Base-by-base conservation (phyloP, 768 basidiomycete genomes). In the Russula sp. region DNA sequence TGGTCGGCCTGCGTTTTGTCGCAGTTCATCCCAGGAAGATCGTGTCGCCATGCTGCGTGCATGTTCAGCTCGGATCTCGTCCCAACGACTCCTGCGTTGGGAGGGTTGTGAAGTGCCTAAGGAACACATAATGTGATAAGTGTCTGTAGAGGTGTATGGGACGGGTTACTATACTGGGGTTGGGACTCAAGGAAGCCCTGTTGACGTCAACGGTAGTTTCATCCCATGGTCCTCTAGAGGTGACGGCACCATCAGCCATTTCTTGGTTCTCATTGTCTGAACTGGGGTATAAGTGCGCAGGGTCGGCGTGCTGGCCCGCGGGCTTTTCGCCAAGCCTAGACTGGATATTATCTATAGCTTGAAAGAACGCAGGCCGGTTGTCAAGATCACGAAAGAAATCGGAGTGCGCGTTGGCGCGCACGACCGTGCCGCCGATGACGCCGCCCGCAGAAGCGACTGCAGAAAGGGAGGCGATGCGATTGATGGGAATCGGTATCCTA, bases 21-120 rank as follows among this genome's bases (percentile, higher is more conserved):
- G 83, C 24, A 90, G 76, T 28, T 75, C 72, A 69, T 90, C 89
- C 89, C 89, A 90, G 4, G 86, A 78, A 22, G 89, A 89, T 4
- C 72, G 73, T 46, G 72, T 70, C 42, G 73, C 78, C 18, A 74
- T 63, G 34, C 73, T 75, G 22, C 76, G 73, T 18, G 75, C 76
- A 64, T 86, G 86, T 36, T 76, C 81, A 50, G 77, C 76, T 59
- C 88, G 84, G 53, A 90, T 85, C 65, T 85, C 80, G 38, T 88
- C 86, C 89, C 89, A 90, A 64, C 77, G 82, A 57, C 74, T 81
- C 42, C 63, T 64, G 56, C 71, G 62, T 61, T 34, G 59, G 36
- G 62, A 50, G 26, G 38, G 22, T 6, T 46, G 36, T 40, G 59
- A 24, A 26, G 34, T 46, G 16, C 42, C 54, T 61, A 60, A 53